Evolutionary conservation across 179 eudicot genomes (phyloP).

Genomic region (Spergularia azorica): DNA sequence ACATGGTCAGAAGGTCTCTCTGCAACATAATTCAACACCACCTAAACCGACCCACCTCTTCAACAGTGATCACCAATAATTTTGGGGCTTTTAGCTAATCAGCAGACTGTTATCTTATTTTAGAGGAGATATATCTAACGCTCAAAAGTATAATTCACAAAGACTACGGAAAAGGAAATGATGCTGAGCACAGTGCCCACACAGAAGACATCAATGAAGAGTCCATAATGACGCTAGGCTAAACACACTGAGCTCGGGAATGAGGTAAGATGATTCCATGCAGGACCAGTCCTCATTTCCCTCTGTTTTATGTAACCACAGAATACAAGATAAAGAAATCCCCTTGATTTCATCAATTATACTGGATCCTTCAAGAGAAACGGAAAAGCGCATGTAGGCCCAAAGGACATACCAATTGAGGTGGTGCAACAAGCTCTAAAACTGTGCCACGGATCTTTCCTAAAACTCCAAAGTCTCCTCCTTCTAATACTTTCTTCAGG

Average conservation of each 20-base stretch:
- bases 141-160: not conserved
- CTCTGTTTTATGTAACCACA: not conserved
- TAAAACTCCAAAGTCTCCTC: constrained; percentile 61
- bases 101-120: not conserved
- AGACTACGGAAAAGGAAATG: not conserved
- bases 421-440: constrained; percentile 80
- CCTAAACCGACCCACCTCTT: not conserved
- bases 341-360: not conserved
- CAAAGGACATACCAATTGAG: constrained; percentile 59
- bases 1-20: not conserved
- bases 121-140: not conserved
- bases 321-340: not conserved
- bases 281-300: not conserved
- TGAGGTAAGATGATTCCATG: not conserved
- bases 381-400: not conserved
- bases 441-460: constrained; percentile 75
- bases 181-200: not conserved
- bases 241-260: not conserved
- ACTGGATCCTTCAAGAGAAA: not conserved
- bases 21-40: too few relatives aligned
- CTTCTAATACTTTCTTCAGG: constrained; percentile 57
- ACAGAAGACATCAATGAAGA: not conserved
- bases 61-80: not conserved
- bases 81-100: not conserved
- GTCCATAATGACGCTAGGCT: not conserved